Evolutionary conservation across 306 rosid genomes (phyloP).

Genomic region (Sophora flavescens): DNA sequence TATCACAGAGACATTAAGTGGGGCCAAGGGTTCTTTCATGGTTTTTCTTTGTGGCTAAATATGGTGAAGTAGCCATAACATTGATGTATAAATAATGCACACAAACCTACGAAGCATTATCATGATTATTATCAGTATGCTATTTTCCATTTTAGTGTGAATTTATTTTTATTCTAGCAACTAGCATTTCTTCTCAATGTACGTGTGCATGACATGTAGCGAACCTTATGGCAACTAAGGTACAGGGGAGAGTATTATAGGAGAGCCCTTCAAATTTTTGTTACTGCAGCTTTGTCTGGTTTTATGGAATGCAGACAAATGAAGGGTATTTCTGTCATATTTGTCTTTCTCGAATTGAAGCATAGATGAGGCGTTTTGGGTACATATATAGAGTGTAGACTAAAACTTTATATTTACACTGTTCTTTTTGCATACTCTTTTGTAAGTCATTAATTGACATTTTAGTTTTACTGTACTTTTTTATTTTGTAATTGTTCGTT

Average conservation of each 20-base stretch:
- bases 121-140: neutral
- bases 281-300: no score
- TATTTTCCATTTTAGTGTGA: neutral
- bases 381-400: no score
- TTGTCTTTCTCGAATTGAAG: no score
- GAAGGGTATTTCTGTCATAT: no score
- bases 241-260: neutral
- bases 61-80: neutral
- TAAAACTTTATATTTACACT: no score
- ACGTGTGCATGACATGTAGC: neutral
- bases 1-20: neutral
- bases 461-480: no score
- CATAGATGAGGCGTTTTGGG: no score
- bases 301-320: no score
- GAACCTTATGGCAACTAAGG: neutral
- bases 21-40: conserved; percentile 8
- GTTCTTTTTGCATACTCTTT: no score
- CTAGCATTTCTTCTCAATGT: neutral
- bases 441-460: no score
- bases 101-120: neutral
- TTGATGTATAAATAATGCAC: neutral
- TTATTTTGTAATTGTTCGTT: no score
- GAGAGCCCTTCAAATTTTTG: neutral
- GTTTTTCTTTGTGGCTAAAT: neutral
- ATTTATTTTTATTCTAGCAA: neutral